Conservation (phyloP, 83 land plant species). For the Picea abies region DNA sequence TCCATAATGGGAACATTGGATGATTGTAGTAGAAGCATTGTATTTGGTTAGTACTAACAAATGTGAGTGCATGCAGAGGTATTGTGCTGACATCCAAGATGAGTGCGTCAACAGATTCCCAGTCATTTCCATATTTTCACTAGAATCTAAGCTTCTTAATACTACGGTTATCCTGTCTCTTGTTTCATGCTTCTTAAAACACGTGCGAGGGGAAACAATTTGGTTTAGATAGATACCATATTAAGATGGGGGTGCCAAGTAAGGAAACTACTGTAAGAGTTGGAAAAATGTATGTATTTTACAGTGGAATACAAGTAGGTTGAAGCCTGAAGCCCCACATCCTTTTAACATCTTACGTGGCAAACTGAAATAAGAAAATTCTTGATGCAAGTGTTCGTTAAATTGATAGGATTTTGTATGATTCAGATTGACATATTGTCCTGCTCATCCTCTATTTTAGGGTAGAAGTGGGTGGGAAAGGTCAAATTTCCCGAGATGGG, state of each 20-base stretch:
- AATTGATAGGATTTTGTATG: not conserved
- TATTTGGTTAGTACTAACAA: conserved; percentile 15
- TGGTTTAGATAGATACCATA: not conserved
- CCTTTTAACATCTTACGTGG: not conserved
- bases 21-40: conserved; percentile 7
- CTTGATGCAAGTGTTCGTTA: not conserved
- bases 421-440: too few species aligned
- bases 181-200: not conserved
- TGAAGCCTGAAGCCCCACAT: not conserved
- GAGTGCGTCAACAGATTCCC: not conserved
- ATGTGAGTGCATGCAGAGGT: not conserved
- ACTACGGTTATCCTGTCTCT: not conserved
- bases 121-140: not conserved
- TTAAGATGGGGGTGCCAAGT: not conserved
- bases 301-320: not conserved
- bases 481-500: too few species aligned
- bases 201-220: not conserved
- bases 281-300: not conserved
- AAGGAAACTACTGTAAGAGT: not conserved
- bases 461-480: too few species aligned
- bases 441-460: too few species aligned
- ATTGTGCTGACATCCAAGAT: not conserved
- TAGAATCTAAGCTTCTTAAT: conserved; percentile 2
- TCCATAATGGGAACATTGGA: not conserved
- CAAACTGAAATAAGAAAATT: not conserved